These are phyloP conservation scores for Westerdykella aurantiaca DNA, from an alignment of 2,329 filamentous ascomycete species.

Conservation along the genomic window DNA sequence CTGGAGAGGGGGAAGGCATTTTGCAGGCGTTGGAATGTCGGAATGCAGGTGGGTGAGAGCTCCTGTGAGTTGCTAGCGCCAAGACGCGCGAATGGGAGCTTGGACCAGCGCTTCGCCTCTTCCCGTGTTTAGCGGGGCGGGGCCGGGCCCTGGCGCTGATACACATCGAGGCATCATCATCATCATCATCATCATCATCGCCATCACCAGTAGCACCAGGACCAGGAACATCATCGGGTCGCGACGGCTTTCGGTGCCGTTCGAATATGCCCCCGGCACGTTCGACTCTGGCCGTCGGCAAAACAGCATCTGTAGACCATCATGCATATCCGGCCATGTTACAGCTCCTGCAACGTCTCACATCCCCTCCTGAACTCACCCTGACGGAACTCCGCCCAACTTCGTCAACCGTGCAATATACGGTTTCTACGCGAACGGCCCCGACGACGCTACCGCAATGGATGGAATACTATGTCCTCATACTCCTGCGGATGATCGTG, in stretches of 20 bases:
- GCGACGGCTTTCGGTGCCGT: no score
- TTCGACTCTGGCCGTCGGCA: no score
- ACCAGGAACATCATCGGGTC: no score
- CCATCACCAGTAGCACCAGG: no score
- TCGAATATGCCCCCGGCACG: no score
- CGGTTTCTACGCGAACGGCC: slow-evolving; percentile 70
- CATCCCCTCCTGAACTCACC: slow-evolving; percentile 21
- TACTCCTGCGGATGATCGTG: slow-evolving; percentile 43
- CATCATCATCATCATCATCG: no score
- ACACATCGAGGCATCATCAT: no score
- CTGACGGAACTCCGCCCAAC: slow-evolving; percentile 43
- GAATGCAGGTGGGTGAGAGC: background rate
- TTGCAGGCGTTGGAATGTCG: background rate
- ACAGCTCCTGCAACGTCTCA: slow-evolving; percentile 18
- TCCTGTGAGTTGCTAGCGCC: background rate
- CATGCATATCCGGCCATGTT: slow-evolving; percentile 1
- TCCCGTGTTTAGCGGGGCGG: slow-evolving; percentile 4
- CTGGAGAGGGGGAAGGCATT: slow-evolving; percentile 8
- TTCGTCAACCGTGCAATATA: slow-evolving; percentile 86
- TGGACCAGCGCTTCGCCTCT: slow-evolving; percentile 10
- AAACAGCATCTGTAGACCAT: no score
- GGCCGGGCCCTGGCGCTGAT: no score
- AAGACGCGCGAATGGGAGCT: slow-evolving; percentile 4
- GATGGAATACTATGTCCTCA: slow-evolving; percentile 39
- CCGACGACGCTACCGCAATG: slow-evolving; percentile 44